phyloP scores from a whole-genome alignment of 257 asterid species.

The Primulina huaijiensis region DNA sequence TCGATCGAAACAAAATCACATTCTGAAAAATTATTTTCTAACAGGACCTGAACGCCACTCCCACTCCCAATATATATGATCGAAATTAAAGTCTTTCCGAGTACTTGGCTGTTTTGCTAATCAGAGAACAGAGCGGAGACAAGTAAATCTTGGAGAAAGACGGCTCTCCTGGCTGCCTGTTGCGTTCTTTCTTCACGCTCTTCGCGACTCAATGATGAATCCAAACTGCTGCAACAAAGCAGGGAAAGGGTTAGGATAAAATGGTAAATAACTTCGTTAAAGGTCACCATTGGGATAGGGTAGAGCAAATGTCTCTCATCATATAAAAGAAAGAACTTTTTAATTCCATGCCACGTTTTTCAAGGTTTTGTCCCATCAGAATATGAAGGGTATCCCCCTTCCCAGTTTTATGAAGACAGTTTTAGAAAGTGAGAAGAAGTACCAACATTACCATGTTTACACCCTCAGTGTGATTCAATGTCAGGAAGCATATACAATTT shows the following conservation, averaged over 20 bases:
- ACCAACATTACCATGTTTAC: background rate
- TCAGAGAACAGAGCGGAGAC: conserved; percentile 59
- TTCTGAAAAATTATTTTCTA: no score
- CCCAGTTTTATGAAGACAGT: background rate
- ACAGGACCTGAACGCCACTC: no score
- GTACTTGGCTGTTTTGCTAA: conserved; percentile 28
- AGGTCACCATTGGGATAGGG: background rate
- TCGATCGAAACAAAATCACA: no score
- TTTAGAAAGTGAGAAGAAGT: no score
- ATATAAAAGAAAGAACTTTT: background rate
- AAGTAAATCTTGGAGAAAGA: conserved; percentile 68
- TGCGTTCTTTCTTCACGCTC: conserved; percentile 64
- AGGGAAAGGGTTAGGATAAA: conserved; percentile 3
- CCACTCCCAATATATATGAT: no score
- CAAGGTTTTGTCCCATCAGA: background rate
- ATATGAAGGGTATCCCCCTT: background rate
- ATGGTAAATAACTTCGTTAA: no score
- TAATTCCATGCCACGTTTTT: background rate
- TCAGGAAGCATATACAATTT: no score
- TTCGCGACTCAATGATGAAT: conserved; percentile 62
- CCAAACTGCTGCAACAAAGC: conserved; percentile 44
- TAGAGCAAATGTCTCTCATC: background rate
- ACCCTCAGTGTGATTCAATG: background rate
- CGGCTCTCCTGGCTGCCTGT: conserved; percentile 69
- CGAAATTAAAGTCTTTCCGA: no score